Percentiles rank a stretch among this genome's conserved stretches.
Conservation (phyloP, 768 basidiomycete species). For the Tulasnella sp. region DNA sequence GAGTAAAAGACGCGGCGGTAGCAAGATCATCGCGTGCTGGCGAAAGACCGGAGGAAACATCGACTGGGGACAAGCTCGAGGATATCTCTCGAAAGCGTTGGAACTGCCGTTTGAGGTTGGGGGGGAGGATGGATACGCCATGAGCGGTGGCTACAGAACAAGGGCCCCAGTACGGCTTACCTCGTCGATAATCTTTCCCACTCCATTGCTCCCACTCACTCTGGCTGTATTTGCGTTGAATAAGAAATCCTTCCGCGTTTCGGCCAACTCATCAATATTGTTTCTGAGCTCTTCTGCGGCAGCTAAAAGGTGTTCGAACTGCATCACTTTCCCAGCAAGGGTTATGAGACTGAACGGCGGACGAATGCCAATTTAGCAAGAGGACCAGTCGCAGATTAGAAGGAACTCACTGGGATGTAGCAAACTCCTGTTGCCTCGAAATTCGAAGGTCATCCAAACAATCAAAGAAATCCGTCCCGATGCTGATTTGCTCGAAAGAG, state of each 20-base stretch:
- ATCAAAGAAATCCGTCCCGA: constrained; percentile 25
- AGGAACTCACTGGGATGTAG: constrained; percentile 1
- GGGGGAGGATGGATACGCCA: background rate
- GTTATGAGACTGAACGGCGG: background rate
- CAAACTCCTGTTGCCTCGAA: constrained; percentile 12
- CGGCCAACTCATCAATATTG: constrained; percentile 7
- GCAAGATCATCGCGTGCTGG: background rate
- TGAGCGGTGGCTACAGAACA: background rate
- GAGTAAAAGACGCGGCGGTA: background rate
- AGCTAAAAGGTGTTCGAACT: constrained; percentile 7
- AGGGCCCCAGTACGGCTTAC: background rate
- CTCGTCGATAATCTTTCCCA: constrained; percentile 10
- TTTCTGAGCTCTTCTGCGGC: constrained; percentile 6
- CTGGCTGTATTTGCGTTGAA: constrained; percentile 18
- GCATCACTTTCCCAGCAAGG: constrained; percentile 18
- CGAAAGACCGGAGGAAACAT: background rate
- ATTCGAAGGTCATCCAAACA: constrained; percentile 20
- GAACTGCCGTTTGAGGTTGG: background rate
- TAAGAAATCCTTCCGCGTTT: background rate
- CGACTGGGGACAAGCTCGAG: background rate
- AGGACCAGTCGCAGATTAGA: background rate
- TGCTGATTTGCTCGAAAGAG: background rate
- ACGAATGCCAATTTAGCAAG: background rate
- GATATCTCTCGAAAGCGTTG: background rate
- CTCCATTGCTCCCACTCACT: constrained; percentile 8